Base-by-base conservation (phyloP, 2,329 filamentous ascomycete species). In the Microsporum ferrugineum region DNA sequence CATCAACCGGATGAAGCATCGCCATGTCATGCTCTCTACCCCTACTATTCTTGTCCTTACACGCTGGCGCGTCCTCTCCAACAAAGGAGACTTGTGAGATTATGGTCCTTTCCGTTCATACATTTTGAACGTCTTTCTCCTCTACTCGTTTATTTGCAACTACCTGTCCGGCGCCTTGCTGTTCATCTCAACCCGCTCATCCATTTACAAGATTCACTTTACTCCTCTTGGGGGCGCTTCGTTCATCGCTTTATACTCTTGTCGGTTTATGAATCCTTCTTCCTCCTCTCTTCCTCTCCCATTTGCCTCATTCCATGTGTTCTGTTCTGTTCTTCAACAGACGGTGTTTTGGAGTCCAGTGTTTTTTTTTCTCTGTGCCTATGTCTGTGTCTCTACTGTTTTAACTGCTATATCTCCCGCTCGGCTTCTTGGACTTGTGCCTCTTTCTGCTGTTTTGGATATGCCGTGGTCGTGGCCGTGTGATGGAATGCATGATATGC, bases 31-130 rank as follows among this genome's bases (percentile, higher is more conserved):
- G 43, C 43, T 47, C 29, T 29, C 4, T 27, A 3, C 23, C 43
- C 8, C 43, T 10, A 36, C 2, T 10, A 36, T 27, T 29, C n/a
- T 8, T 47, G 6, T 47, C 2, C 23, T 3, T 29, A 12, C 6
- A 2, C 17, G 17, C 17, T 17, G n/a, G n/a, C n/a, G 4, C 58
- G 45, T 38, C 51, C 29, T 41, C 17, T 60, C 45, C 17, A 12
- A 34, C 1, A 38, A 56, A 17, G 61, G 61, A 43, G 61, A 60
- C 53, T 34, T 60, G 45, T 45, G 49, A 31, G 36, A 34, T 14
- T 31, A 31, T 58, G 12, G 56, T 58, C 38, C 14, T 57, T 38
- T 58, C 34, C 14, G n/a, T 58, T 14, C 14, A 31, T 31, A 17
- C 38, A 38, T 3, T 27, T 17, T 31, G 56, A 31, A 39, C 12